Evolutionary conservation across 441 rosid genomes (phyloP).

Genomic region (Bocquillonia castaneifolia): DNA sequence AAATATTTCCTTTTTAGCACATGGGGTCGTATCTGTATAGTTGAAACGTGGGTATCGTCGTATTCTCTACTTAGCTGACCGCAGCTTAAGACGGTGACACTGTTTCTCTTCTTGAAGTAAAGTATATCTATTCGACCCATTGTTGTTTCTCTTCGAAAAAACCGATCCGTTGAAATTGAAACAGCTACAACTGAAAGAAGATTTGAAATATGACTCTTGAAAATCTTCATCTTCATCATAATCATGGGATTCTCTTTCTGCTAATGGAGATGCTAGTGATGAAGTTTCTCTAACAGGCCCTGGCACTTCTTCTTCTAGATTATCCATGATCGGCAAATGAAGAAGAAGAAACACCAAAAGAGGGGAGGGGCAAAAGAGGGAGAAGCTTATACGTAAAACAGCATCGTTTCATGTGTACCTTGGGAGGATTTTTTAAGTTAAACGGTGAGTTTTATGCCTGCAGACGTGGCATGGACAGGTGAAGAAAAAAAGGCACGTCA

Average conservation of each 20-base stretch:
- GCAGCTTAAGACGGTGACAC: conserved; percentile 32
- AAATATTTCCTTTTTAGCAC: conserved; percentile 14
- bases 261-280: not conserved
- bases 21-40: conserved; percentile 19
- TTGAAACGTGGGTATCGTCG: conserved; percentile 24
- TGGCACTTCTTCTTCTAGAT: not conserved
- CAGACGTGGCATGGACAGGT: too few species aligned
- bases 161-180: conserved; percentile 26
- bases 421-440: too few species aligned
- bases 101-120: not conserved
- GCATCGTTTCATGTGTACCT: too few species aligned
- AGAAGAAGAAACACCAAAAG: not conserved
- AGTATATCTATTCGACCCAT: conserved; percentile 11
- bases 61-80: conserved; percentile 37
- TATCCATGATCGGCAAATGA: not conserved
- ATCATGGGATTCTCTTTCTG: conserved; percentile 20
- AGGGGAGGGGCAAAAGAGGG: too few species aligned
- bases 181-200: conserved; percentile 41
- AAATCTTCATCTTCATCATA: conserved; percentile 25
- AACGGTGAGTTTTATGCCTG: too few species aligned
- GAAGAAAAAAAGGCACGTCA: too few species aligned
- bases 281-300: conserved; percentile 24
- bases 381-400: too few species aligned
- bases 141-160: conserved; percentile 12
- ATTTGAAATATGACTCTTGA: conserved; percentile 21